Evolutionary conservation across 495 filamentous ascomycete genomes (phyloP).

Genomic region (Penicillium argentinense): DNA sequence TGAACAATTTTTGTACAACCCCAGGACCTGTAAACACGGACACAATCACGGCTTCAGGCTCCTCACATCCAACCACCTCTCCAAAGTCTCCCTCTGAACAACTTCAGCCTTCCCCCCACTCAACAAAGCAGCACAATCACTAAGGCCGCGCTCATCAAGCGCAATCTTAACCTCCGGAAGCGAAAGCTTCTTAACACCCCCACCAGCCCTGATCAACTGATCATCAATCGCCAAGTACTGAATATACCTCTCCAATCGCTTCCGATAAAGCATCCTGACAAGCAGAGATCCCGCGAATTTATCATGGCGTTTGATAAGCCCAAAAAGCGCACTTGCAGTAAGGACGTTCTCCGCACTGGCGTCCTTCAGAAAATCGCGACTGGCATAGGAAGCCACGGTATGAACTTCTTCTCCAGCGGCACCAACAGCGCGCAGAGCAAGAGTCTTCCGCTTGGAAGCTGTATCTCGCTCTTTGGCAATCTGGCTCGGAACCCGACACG

Average conservation of each 20-base stretch:
- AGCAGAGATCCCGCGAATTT: slow-evolving; percentile 22
- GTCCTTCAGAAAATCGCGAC: too few relatives aligned
- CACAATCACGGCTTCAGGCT: neutral
- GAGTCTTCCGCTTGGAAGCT: slow-evolving; percentile 42
- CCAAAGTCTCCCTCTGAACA: slow-evolving; percentile 38
- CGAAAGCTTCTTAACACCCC: slow-evolving; percentile 51
- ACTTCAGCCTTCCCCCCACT: slow-evolving; percentile 22
- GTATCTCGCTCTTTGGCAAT: slow-evolving; percentile 53
- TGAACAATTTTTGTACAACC: too few relatives aligned
- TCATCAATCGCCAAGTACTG: slow-evolving; percentile 62
- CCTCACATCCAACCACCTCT: slow-evolving; percentile 32
- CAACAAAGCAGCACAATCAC: slow-evolving; percentile 26
- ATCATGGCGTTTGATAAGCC: slow-evolving; percentile 44
- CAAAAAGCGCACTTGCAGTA: slow-evolving; percentile 29
- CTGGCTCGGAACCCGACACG: slow-evolving; percentile 80
- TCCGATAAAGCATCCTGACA: slow-evolving; percentile 38
- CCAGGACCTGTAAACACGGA: neutral
- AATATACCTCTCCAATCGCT: slow-evolving; percentile 41
- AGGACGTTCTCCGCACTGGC: slow-evolving; percentile 16
- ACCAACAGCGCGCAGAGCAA: too few relatives aligned
- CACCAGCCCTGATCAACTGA: slow-evolving; percentile 49
- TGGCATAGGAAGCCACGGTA: too few relatives aligned
- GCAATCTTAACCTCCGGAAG: slow-evolving; percentile 56
- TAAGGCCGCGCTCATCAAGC: slow-evolving; percentile 49
- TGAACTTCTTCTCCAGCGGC: too few relatives aligned